phyloP scores from a whole-genome alignment of 805 yeast species.

The Hanseniaspora lachancei region DNA sequence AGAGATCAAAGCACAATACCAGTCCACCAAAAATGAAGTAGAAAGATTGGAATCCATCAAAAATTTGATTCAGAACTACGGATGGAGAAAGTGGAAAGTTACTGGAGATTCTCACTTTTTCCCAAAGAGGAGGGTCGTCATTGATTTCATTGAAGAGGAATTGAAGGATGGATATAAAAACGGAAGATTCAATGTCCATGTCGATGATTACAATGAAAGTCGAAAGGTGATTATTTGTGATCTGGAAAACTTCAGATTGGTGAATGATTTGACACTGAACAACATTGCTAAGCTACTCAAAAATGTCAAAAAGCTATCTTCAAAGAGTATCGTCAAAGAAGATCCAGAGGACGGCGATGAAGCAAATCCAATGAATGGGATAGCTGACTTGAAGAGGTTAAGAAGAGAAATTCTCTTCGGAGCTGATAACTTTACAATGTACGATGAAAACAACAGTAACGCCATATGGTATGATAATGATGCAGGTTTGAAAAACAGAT shows the following conservation, averaged over 20 bases:
- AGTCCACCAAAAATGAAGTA: slow-evolving; percentile 15
- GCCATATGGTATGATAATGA: not conserved
- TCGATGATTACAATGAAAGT: slow-evolving; percentile 24
- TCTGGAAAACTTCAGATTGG: slow-evolving; percentile 26
- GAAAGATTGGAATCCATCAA: slow-evolving; percentile 19
- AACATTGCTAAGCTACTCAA: slow-evolving; percentile 26
- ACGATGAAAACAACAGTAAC: not conserved
- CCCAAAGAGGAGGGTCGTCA: slow-evolving; percentile 29
- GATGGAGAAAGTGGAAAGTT: slow-evolving; percentile 30
- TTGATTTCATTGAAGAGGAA: slow-evolving; percentile 29
- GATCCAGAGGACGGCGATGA: not conserved
- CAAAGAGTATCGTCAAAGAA: not conserved
- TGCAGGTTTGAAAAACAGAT: not conserved
- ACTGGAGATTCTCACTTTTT: slow-evolving; percentile 30
- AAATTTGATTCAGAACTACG: slow-evolving; percentile 25
- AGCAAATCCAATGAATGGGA: not conserved
- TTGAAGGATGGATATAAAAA: slow-evolving; percentile 24
- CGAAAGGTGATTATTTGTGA: slow-evolving; percentile 26
- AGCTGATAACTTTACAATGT: not conserved
- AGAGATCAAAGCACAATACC: not conserved
- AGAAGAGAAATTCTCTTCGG: not conserved
- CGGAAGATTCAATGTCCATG: slow-evolving; percentile 23
- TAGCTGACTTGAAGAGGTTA: not conserved
- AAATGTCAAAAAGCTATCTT: slow-evolving; percentile 18
- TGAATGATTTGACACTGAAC: slow-evolving; percentile 26